phyloP scores from a whole-genome alignment of 2,329 filamentous ascomycete species.

The Botrytis paeoniae region DNA sequence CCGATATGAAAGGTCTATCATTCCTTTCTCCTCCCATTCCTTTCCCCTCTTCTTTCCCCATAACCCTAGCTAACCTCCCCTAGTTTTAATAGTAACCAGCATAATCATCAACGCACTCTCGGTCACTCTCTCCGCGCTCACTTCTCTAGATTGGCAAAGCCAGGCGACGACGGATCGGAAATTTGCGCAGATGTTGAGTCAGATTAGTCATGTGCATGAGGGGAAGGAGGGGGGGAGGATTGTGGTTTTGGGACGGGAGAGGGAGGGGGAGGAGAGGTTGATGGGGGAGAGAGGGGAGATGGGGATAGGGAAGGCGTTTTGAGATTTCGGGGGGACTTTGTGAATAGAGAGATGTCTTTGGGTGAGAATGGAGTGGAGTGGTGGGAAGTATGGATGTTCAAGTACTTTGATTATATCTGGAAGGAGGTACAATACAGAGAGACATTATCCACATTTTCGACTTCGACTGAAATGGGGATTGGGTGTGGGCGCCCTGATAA shows the following conservation, averaged over 20 bases:
- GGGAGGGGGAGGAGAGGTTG: background rate
- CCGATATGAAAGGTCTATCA: slow-evolving; percentile 21
- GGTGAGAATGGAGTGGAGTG: background rate
- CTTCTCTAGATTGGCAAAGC: slow-evolving; percentile 32
- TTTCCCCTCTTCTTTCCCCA: too few relatives aligned
- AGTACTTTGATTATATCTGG: background rate
- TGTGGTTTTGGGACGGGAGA: slow-evolving; percentile 21
- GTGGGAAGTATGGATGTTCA: background rate
- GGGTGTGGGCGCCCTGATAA: too few relatives aligned
- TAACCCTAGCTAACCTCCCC: background rate
- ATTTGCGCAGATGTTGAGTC: slow-evolving; percentile 29
- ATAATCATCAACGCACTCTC: slow-evolving; percentile 31
- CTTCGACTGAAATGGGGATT: background rate
- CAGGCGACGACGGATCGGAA: slow-evolving; percentile 27
- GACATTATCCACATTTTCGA: background rate
- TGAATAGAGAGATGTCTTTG: background rate
- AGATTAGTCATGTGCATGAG: slow-evolving; percentile 28
- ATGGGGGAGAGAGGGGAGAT: background rate
- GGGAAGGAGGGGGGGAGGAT: slow-evolving; percentile 25
- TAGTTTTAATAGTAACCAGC: slow-evolving; percentile 28
- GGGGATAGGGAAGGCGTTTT: background rate
- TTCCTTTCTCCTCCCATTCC: background rate
- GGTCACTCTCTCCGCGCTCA: slow-evolving; percentile 28
- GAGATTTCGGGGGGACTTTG: background rate
- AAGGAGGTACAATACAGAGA: background rate